Evolutionary conservation across 2,329 filamentous ascomycete genomes (phyloP).

Genomic region (Penicillium sp.): DNA sequence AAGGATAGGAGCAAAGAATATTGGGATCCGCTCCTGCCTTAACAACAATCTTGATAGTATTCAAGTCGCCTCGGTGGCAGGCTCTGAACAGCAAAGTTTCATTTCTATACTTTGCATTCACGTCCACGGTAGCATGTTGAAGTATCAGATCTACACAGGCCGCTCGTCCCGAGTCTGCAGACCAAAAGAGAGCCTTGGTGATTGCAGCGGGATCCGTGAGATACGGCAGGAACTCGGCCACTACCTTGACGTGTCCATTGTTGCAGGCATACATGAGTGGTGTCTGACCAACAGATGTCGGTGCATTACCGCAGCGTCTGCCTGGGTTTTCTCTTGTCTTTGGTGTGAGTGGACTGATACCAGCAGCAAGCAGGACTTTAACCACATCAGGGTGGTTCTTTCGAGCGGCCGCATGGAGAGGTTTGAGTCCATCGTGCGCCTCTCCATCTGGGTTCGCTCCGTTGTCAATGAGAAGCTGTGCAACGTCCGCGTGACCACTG

Average conservation of each 20-base stretch:
- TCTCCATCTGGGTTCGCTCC: slow-evolving; percentile 16
- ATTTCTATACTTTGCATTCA: background rate
- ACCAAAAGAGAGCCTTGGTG: slow-evolving; percentile 6
- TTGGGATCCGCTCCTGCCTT: slow-evolving; percentile 11
- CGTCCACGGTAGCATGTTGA: slow-evolving; percentile 1
- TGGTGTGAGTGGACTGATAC: slow-evolving; percentile 16
- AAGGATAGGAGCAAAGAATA: background rate
- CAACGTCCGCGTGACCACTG: slow-evolving; percentile 17
- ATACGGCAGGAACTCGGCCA: slow-evolving; percentile 7
- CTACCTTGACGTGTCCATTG: slow-evolving; percentile 4
- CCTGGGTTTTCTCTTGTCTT: slow-evolving; percentile 2
- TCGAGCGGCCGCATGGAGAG: slow-evolving; percentile 22
- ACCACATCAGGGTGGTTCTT: slow-evolving; percentile 16
- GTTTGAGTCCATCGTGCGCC: slow-evolving; percentile 13
- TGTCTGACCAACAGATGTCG: slow-evolving; percentile 5
- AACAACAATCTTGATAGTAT: slow-evolving; percentile 6
- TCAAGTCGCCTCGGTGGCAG: background rate
- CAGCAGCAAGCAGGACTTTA: slow-evolving; percentile 17
- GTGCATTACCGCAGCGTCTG: background rate
- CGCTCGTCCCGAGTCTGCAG: slow-evolving; percentile 3
- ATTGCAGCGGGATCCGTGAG: background rate
- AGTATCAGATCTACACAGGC: slow-evolving; percentile 8
- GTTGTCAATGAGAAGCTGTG: slow-evolving; percentile 13
- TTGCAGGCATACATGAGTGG: slow-evolving; percentile 13
- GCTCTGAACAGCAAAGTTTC: slow-evolving; percentile 6